Evolutionary conservation across 2,329 filamentous ascomycete species (phyloP).

Genomic region (Nectriaceae sp.): DNA sequence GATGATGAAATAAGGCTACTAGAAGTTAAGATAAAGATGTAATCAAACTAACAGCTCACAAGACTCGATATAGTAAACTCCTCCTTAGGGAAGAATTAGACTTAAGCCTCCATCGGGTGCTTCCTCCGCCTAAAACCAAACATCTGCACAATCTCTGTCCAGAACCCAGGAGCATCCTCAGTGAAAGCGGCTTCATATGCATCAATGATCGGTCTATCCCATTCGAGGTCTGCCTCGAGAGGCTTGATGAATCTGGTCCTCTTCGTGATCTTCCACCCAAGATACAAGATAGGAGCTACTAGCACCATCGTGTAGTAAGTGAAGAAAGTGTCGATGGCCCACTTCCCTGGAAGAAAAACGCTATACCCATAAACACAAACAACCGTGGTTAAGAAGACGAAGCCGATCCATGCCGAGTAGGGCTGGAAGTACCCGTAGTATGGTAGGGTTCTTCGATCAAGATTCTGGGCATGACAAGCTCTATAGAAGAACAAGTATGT

Average conservation of each 20-base stretch:
- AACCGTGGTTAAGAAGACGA: slow-evolving; percentile 46
- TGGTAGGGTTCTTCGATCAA: slow-evolving; percentile 44
- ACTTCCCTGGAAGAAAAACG: slow-evolving; percentile 48
- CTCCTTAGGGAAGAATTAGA: too few species aligned
- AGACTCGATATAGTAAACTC: too few species aligned
- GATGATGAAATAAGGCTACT: too few species aligned
- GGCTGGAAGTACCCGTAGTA: slow-evolving; percentile 51
- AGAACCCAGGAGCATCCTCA: slow-evolving; percentile 14
- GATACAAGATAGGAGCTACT: slow-evolving; percentile 8
- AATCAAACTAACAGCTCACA: too few species aligned
- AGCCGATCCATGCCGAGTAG: slow-evolving; percentile 48
- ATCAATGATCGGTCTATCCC: slow-evolving; percentile 17
- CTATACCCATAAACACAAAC: slow-evolving; percentile 58
- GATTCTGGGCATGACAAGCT: slow-evolving; percentile 48
- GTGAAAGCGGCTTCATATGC: slow-evolving; percentile 11
- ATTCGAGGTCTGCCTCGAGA: slow-evolving; percentile 13
- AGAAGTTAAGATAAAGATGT: too few species aligned
- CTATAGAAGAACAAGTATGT: slow-evolving; percentile 44
- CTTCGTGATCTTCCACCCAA: slow-evolving; percentile 16
- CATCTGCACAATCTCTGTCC: slow-evolving; percentile 11
- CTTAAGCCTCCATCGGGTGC: too few species aligned
- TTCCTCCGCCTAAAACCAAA: slow-evolving; percentile 8
- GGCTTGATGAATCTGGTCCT: slow-evolving; percentile 13
- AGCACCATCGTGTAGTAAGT: slow-evolving; percentile 53
- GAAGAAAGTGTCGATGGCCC: slow-evolving; percentile 48